A percentile compares a stretch with the other conserved stretches of the same genome.
These are phyloP conservation scores for Silene latifolia DNA, from an alignment of 148 eudicot genomes.

Conservation along the genomic window DNA sequence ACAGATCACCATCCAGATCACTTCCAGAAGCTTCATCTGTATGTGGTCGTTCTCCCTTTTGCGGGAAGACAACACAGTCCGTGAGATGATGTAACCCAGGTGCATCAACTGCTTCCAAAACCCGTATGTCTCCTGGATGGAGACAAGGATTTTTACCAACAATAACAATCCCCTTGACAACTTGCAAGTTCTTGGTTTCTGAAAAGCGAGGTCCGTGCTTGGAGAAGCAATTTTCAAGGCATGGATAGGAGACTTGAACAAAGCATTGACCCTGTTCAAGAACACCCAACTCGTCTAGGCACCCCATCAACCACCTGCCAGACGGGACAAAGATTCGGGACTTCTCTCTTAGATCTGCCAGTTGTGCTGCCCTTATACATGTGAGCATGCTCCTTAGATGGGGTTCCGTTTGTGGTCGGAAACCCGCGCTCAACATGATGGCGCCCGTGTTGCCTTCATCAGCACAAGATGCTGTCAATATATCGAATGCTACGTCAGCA, in stretches of 20 bases:
- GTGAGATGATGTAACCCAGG: slow-evolving; percentile 65
- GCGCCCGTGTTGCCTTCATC: slow-evolving; percentile 83
- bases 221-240: slow-evolving; percentile 60
- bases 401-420: slow-evolving; percentile 71
- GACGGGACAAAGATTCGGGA: slow-evolving; percentile 71
- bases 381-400: slow-evolving; percentile 79
- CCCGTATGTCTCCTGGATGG: slow-evolving; percentile 88
- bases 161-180: slow-evolving; percentile 60
- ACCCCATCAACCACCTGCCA: slow-evolving; percentile 92
- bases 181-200: slow-evolving; percentile 39
- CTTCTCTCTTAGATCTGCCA: slow-evolving; percentile 69
- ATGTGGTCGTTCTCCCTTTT: slow-evolving; percentile 87
- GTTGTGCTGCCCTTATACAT: slow-evolving; percentile 73
- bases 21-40: slow-evolving; percentile 93
- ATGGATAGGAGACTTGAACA: slow-evolving; percentile 68
- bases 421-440: slow-evolving; percentile 87
- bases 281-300: slow-evolving; percentile 69
- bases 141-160: slow-evolving; percentile 89
- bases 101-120: slow-evolving; percentile 73
- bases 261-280: slow-evolving; percentile 89
- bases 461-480: slow-evolving; percentile 66
- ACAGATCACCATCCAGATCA: slow-evolving; percentile 91
- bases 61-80: slow-evolving; percentile 86
- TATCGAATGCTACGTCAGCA: slow-evolving; percentile 62
- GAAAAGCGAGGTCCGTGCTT: slow-evolving; percentile 67